phyloP scores from a whole-genome alignment of 257 asterid genomes.

The Fraxinus quadrangulata region DNA sequence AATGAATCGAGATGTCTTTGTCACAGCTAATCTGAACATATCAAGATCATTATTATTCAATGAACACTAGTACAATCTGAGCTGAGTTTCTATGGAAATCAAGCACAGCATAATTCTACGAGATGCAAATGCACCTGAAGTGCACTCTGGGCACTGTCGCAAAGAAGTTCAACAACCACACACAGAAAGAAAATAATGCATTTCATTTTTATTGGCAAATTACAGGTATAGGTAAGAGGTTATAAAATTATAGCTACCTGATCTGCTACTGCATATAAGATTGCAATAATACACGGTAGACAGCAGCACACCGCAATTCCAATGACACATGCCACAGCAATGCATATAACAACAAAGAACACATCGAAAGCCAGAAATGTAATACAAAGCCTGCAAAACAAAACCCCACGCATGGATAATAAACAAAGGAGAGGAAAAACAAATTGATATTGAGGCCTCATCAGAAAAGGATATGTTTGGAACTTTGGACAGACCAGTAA shows the following conservation, averaged over 20 bases:
- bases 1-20: not conserved
- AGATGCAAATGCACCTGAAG: not conserved
- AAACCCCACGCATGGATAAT: constrained; percentile 1
- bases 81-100: not conserved
- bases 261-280: constrained; percentile 92
- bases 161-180: not conserved
- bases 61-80: not conserved
- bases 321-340: constrained; percentile 89
- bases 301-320: constrained; percentile 99
- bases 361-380: constrained; percentile 95
- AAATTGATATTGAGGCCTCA: constrained; percentile 13
- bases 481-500: constrained; percentile 64
- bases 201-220: not conserved
- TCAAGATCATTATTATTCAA: not conserved
- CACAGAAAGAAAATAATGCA: not conserved
- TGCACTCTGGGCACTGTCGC: not conserved
- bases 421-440: constrained; percentile 14
- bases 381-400: constrained; percentile 84
- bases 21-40: not conserved
- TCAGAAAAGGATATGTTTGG: constrained; percentile 1
- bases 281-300: constrained; percentile 90
- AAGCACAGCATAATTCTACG: too few relatives aligned
- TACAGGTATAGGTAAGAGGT: not conserved
- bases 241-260: constrained; percentile 53
- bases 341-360: constrained; percentile 92